Conservation (phyloP, 352 stramenopile species). For the Phytopythium oedochilum region DNA sequence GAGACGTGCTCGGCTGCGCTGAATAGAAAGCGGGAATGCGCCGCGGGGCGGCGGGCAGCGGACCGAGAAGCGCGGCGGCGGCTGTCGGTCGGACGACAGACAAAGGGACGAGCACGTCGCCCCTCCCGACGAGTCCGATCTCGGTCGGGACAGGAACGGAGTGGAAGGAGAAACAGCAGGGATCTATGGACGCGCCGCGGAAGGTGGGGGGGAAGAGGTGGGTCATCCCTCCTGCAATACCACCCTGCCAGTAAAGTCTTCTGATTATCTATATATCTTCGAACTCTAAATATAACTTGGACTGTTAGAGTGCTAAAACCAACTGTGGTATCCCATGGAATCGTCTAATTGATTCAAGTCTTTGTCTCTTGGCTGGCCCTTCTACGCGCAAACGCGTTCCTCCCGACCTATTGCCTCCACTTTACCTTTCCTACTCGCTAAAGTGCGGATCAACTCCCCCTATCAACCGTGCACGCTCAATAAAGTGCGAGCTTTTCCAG, state of each 20-base stretch:
- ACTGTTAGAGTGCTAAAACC: too few relatives aligned
- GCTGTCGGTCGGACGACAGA: neutral
- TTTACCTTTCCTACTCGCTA: too few relatives aligned
- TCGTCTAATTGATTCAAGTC: too few relatives aligned
- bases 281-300: too few relatives aligned
- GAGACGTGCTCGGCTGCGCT: conserved; percentile 3
- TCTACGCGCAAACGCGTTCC: too few relatives aligned
- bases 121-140: neutral
- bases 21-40: conserved; percentile 10
- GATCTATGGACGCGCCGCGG: too few relatives aligned
- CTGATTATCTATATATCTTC: too few relatives aligned
- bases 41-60: conserved; percentile 2
- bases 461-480: neutral
- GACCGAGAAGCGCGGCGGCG: conserved; percentile 1
- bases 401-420: too few relatives aligned
- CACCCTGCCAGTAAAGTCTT: neutral
- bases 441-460: neutral
- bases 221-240: conserved; percentile 22
- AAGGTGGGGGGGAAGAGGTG: neutral
- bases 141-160: neutral
- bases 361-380: too few relatives aligned
- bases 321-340: too few relatives aligned
- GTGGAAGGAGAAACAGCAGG: neutral
- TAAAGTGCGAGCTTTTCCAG: neutral
- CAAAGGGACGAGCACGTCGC: conserved; percentile 2